These are phyloP conservation scores for Fusarium sp. DNA, from an alignment of 2,329 filamentous ascomycete genomes.

Conservation along the genomic window DNA sequence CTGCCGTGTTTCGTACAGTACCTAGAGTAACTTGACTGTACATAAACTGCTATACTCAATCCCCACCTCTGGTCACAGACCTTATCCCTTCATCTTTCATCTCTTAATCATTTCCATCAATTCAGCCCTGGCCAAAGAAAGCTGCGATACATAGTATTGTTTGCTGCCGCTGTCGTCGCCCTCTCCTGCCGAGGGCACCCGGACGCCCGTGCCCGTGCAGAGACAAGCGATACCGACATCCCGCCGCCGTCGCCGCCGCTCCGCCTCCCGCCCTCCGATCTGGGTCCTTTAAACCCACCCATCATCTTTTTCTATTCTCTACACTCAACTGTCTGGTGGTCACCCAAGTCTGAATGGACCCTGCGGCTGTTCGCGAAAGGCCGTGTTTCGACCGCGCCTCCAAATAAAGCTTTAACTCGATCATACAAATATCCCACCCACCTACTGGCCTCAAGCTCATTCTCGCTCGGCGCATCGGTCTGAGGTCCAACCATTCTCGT, in stretches of 20 bases:
- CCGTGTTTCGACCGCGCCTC: constrained; percentile 46
- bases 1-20: constrained; percentile 12
- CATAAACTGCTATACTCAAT: constrained; percentile 23
- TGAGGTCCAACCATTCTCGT: constrained; percentile 40
- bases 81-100: constrained; percentile 30
- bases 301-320: constrained; percentile 18
- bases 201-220: constrained; percentile 47
- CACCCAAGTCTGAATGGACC: constrained; percentile 44
- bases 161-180: constrained; percentile 34
- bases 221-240: constrained; percentile 33
- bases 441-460: constrained; percentile 15
- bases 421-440: not conserved
- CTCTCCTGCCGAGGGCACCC: constrained; percentile 44
- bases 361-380: constrained; percentile 40
- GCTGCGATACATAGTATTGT: constrained; percentile 3
- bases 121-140: constrained; percentile 10
- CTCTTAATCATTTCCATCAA: constrained; percentile 8
- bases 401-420: constrained; percentile 32
- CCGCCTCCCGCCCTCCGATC: constrained; percentile 39
- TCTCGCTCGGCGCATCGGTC: constrained; percentile 11
- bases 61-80: constrained; percentile 31
- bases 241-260: constrained; percentile 35
- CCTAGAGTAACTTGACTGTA: not conserved
- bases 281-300: constrained; percentile 27
- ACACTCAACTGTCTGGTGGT: constrained; percentile 30